These are phyloP conservation scores for Talaromyces thailandensis DNA, from an alignment of 495 filamentous ascomycete genomes.

Conservation along the genomic window DNA sequence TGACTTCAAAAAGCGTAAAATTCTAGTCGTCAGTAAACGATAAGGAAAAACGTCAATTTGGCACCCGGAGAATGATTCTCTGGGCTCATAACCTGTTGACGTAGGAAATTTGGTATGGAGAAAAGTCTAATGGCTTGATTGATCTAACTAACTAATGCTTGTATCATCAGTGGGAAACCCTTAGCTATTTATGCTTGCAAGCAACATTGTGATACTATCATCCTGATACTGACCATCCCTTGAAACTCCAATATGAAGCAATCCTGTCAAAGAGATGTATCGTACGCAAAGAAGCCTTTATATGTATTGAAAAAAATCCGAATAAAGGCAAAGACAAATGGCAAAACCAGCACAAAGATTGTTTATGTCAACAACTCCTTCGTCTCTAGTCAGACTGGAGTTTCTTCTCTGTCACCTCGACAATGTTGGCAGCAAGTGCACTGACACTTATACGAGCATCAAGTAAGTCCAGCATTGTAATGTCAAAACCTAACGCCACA, in stretches of 20 bases:
- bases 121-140: not conserved
- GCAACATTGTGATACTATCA: not conserved
- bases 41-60: too few species aligned
- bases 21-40: too few species aligned
- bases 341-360: not conserved
- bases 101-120: not conserved
- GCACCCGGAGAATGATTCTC: too few species aligned
- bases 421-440: too few species aligned
- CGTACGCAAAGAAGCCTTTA: not conserved
- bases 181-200: not conserved
- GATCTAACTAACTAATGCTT: not conserved
- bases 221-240: not conserved
- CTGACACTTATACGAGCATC: too few species aligned
- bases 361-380: too few species aligned
- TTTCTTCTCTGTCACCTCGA: too few species aligned
- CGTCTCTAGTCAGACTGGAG: too few species aligned
- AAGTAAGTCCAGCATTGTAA: too few species aligned
- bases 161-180: not conserved
- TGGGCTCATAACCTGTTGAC: too few species aligned
- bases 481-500: too few species aligned
- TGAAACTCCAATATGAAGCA: not conserved
- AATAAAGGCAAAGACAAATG: not conserved
- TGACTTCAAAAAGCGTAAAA: too few species aligned
- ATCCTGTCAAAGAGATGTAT: not conserved
- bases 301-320: not conserved